Conservation (phyloP, 2,329 filamentous ascomycete genomes). For the Dothistroma septosporum region DNA sequence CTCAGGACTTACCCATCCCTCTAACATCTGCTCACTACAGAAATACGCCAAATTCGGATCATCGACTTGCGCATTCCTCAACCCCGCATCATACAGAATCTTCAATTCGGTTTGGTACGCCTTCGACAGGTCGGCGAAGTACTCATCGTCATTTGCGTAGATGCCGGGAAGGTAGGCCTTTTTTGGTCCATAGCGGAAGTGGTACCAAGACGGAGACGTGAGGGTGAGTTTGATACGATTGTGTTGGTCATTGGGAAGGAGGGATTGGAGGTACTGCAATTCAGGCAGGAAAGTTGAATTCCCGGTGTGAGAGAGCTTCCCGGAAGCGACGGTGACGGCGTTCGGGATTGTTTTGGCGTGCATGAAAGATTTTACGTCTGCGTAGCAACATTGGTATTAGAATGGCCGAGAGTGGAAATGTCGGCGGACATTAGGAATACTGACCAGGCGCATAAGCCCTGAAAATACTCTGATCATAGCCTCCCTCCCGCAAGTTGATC, state of each 20-base stretch:
- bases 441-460: conserved; percentile 51
- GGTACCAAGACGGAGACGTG: conserved; percentile 48
- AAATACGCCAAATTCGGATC: conserved; percentile 57
- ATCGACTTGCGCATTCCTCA: conserved; percentile 48
- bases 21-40: conserved; percentile 67
- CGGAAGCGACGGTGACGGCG: conserved; percentile 54
- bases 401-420: not conserved
- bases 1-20: too few species aligned
- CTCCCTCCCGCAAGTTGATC: conserved; percentile 39
- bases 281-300: conserved; percentile 55
- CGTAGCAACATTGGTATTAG: not conserved
- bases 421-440: not conserved
- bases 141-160: conserved; percentile 46
- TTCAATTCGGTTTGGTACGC: conserved; percentile 47
- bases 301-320: conserved; percentile 56
- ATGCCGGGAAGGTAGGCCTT: conserved; percentile 44
- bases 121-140: conserved; percentile 46
- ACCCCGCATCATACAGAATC: conserved; percentile 43
- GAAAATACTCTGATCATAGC: conserved; percentile 49
- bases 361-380: conserved; percentile 58
- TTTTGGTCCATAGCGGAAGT: conserved; percentile 58
- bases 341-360: conserved; percentile 55
- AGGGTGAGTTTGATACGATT: conserved; percentile 54
- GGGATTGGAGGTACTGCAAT: conserved; percentile 56
- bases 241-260: conserved; percentile 57